Conservation (phyloP, 1,284 basidiomycete genomes). For the Ustanciosporium gigantosporum region DNA sequence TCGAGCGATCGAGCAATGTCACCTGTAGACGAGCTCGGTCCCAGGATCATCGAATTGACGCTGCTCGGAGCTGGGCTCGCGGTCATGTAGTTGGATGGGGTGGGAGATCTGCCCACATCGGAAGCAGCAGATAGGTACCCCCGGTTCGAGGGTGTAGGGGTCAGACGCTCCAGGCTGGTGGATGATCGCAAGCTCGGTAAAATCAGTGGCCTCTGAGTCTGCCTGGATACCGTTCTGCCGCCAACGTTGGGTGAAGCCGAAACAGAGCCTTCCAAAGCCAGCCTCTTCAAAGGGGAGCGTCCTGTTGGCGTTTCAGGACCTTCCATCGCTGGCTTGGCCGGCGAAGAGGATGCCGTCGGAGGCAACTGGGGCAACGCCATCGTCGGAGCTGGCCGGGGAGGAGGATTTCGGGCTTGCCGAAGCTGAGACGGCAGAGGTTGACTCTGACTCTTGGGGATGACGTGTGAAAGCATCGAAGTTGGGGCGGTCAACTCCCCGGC, state of each 20-base stretch:
- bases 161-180: constrained; percentile 7
- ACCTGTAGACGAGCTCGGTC: constrained; percentile 11
- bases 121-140: background rate
- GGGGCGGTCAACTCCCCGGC: too few species aligned
- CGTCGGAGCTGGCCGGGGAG: constrained; percentile 18
- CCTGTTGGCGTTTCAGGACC: too few species aligned
- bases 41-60: constrained; percentile 7
- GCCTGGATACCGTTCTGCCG: constrained; percentile 1
- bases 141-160: constrained; percentile 3
- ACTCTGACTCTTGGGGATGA: too few species aligned
- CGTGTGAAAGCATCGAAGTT: too few species aligned
- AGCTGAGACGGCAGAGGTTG: too few species aligned
- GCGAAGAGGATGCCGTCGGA: background rate
- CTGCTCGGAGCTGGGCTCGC: background rate
- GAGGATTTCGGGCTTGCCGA: constrained; percentile 11
- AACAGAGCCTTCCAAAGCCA: too few species aligned
- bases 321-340: too few species aligned
- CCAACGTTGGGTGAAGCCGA: too few species aligned
- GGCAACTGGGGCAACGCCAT: constrained; percentile 18
- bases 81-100: background rate
- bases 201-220: constrained; percentile 15
- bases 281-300: too few species aligned
- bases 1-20: constrained; percentile 32
- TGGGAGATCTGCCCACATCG: background rate
- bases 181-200: constrained; percentile 19